These are phyloP conservation scores for Marasmius oreades DNA, from an alignment of 1,284 basidiomycete species.

Conservation along the genomic window DNA sequence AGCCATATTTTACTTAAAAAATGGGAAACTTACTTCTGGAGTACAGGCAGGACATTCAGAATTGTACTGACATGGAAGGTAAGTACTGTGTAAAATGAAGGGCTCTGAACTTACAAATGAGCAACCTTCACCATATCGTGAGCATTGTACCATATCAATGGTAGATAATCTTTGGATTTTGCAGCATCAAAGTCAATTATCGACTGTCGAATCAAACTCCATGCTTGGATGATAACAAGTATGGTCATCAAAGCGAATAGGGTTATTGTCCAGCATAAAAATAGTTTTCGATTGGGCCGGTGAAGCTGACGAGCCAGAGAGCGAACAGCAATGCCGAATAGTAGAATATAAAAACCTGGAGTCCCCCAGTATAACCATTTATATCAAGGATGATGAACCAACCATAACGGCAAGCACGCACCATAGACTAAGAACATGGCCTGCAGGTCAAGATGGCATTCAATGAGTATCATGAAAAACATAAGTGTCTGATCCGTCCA, in stretches of 20 bases:
- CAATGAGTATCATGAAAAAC: too few species aligned
- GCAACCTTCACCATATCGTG: not conserved
- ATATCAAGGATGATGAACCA: not conserved
- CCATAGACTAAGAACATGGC: not conserved
- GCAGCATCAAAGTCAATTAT: not conserved
- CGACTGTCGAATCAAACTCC: not conserved
- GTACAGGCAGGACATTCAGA: not conserved
- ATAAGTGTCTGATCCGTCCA: too few species aligned
- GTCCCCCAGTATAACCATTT: too few species aligned
- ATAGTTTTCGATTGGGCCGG: not conserved
- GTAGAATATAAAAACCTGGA: not conserved
- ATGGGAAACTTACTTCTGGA: not conserved
- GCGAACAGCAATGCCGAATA: not conserved
- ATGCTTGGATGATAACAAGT: not conserved
- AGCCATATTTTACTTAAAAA: not conserved
- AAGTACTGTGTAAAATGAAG: not conserved
- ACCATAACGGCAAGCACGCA: not conserved
- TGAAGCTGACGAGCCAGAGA: not conserved
- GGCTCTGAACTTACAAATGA: not conserved
- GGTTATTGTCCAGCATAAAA: not conserved
- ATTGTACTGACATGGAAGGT: not conserved
- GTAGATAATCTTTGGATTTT: not conserved
- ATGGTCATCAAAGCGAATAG: not conserved
- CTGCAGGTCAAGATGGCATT: too few species aligned
- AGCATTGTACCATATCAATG: not conserved